These are phyloP conservation scores for Mycena albidolilacea DNA, from an alignment of 768 basidiomycete species.

Conservation along the genomic window DNA sequence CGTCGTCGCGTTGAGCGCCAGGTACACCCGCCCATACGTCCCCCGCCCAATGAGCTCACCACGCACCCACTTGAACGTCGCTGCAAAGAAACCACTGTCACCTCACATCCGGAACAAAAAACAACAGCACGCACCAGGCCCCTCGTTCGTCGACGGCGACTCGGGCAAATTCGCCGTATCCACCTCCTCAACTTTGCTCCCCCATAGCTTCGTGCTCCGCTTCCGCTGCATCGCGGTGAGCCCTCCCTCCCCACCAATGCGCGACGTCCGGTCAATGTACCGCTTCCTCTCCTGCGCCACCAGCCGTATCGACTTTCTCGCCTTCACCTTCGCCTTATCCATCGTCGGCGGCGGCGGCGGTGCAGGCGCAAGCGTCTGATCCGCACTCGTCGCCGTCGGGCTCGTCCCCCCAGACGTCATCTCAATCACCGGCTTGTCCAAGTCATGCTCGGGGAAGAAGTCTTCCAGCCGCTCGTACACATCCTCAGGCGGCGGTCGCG, in stretches of 20 bases:
- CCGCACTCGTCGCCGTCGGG: constrained; percentile 69
- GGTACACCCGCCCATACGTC: constrained; percentile 96
- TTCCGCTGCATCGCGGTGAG: constrained; percentile 71
- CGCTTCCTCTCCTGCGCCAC: constrained; percentile 93
- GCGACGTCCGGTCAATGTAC: constrained; percentile 78
- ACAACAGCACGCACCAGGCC: constrained; percentile 71
- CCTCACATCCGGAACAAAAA: constrained; percentile 6
- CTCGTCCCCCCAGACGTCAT: constrained; percentile 85
- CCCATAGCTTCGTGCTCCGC: constrained; percentile 97
- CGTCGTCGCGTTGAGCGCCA: constrained; percentile 95
- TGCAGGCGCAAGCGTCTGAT: constrained; percentile 60
- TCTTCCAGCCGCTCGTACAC: constrained; percentile 94
- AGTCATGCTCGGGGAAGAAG: constrained; percentile 96
- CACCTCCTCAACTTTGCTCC: constrained; percentile 93
- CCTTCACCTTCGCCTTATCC: constrained; percentile 64
- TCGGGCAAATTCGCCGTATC: constrained; percentile 80
- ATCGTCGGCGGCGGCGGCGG: constrained; percentile 50
- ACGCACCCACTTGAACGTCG: constrained; percentile 98
- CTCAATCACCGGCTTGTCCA: constrained; percentile 97
- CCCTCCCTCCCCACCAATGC: constrained; percentile 52
- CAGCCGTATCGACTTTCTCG: constrained; percentile 93
- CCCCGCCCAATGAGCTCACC: constrained; percentile 98
- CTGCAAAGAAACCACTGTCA: constrained; percentile 53
- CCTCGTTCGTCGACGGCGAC: constrained; percentile 66
- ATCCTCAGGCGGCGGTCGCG: constrained; percentile 92